These are phyloP conservation scores for Naganishia friedmannii DNA, from an alignment of 768 basidiomycete species.

Conservation along the genomic window DNA sequence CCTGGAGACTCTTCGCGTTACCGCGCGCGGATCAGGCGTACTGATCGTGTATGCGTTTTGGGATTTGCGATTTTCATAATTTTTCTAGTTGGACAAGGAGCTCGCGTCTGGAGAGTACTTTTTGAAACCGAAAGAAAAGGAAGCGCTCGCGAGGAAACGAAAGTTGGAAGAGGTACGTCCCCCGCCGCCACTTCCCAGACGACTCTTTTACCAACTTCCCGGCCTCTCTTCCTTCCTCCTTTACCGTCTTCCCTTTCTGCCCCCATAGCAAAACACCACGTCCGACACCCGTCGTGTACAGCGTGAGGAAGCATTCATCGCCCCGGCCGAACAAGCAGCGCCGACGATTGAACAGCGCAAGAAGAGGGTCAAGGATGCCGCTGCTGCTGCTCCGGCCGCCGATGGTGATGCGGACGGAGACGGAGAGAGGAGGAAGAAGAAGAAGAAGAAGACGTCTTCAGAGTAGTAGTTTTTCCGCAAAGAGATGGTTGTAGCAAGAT, in stretches of 20 bases:
- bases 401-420: conserved; percentile 53
- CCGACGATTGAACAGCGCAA: conserved; percentile 74
- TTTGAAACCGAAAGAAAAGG: conserved; percentile 85
- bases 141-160: conserved; percentile 66
- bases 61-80: no score
- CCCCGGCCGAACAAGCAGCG: conserved; percentile 73
- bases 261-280: conserved; percentile 69
- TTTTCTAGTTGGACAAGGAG: conserved; percentile 71
- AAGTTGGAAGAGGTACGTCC: conserved; percentile 69
- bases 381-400: no score
- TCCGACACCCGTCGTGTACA: conserved; percentile 69
- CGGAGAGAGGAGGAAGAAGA: conserved; percentile 39
- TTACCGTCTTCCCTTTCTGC: no score
- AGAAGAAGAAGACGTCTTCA: neutral
- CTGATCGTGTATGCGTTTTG: no score
- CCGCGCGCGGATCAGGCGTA: no score
- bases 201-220: no score
- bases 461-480: no score
- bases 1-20: no score
- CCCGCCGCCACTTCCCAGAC: no score
- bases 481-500: neutral
- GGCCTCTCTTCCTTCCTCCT: conserved; percentile 21
- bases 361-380: conserved; percentile 44
- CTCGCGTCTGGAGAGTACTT: conserved; percentile 97
- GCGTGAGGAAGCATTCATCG: conserved; percentile 81